A percentile compares a stretch with the other conserved stretches of the same genome.
phyloP scores from a whole-genome alignment of 208 protist species.

The Novymonas esmeraldas region DNA sequence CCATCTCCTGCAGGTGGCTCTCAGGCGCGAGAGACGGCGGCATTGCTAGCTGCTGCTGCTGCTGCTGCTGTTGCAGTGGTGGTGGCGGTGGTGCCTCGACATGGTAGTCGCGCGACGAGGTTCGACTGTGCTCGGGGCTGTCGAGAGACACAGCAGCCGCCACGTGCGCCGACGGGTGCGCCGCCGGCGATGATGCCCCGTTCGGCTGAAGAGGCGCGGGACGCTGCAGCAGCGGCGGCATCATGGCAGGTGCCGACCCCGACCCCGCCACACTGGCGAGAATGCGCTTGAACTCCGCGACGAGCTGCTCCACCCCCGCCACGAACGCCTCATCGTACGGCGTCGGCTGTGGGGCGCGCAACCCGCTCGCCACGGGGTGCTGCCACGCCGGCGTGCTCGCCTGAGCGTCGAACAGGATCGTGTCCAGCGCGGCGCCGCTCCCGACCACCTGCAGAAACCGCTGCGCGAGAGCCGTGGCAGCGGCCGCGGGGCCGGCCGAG shows the following conservation, averaged over 20 bases:
- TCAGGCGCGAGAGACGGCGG: not conserved
- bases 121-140: not conserved
- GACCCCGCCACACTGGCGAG: slow-evolving; percentile 9
- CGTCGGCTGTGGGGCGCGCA: slow-evolving; percentile 39
- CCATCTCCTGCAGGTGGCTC: not conserved
- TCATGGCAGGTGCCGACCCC: not conserved
- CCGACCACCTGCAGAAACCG: slow-evolving; percentile 64
- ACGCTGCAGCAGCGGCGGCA: not conserved
- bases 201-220: not conserved
- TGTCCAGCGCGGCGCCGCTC: slow-evolving; percentile 57
- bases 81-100: not conserved
- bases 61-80: too few species aligned
- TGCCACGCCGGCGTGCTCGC: slow-evolving; percentile 61
- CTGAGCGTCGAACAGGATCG: slow-evolving; percentile 72
- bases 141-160: not conserved
- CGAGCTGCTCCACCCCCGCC: slow-evolving; percentile 28
- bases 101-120: not conserved
- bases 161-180: not conserved
- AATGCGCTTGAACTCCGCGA: slow-evolving; percentile 34
- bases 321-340: slow-evolving; percentile 61
- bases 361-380: slow-evolving; percentile 55
- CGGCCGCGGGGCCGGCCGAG: not conserved
- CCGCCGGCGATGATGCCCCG: not conserved
- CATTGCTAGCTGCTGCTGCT: too few species aligned
- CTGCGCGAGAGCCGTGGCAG: slow-evolving; percentile 33